Evolutionary conservation across 768 basidiomycete species (phyloP).

Genomic region (Macrolepiota fuliginosa): DNA sequence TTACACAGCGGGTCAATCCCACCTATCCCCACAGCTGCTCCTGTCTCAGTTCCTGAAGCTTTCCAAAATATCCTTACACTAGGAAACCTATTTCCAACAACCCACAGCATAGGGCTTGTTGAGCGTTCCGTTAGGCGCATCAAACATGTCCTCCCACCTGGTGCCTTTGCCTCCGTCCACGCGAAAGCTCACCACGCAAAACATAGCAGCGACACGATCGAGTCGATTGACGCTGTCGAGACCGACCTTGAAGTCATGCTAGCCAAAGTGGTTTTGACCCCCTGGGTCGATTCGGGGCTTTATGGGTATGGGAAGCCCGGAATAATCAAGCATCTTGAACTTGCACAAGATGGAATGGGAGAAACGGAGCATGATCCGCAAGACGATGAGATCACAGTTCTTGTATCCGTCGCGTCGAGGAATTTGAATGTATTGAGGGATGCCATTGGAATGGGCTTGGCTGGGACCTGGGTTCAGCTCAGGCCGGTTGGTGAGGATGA

Average conservation of each 20-base stretch:
- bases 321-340: neutral
- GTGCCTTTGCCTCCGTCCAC: neutral
- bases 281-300: neutral
- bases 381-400: constrained; percentile 4
- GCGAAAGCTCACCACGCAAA: neutral
- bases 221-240: neutral
- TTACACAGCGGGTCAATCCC: neutral
- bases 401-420: neutral
- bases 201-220: neutral
- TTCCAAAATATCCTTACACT: neutral
- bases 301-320: neutral
- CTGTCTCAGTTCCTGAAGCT: neutral
- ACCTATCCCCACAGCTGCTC: neutral
- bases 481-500: neutral
- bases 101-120: neutral
- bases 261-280: neutral
- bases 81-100: neutral
- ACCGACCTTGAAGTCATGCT: neutral
- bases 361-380: constrained; percentile 1
- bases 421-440: neutral
- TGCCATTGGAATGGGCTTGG: constrained; percentile 6
- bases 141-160: constrained; percentile 1
- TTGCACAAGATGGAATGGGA: neutral
- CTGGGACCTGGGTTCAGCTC: constrained; percentile 9
- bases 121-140: constrained; percentile 6